Evolutionary conservation across 2,329 filamentous ascomycete genomes (phyloP).

Genomic region (Didymosphaeria variabile): DNA sequence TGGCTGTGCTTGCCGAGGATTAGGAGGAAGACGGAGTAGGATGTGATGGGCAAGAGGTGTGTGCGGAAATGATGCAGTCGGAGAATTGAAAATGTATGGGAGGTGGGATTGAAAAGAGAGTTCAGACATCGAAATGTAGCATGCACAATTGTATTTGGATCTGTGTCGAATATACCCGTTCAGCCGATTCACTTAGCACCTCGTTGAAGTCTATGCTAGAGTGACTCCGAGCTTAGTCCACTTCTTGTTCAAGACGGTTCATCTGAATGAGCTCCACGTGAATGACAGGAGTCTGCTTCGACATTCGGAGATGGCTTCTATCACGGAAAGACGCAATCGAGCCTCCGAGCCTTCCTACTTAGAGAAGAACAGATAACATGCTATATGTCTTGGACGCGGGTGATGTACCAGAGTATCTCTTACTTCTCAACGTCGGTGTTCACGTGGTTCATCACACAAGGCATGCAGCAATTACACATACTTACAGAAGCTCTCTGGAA

Average conservation of each 20-base stretch:
- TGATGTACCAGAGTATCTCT: no score
- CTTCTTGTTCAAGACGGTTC: not conserved
- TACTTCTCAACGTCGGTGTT: no score
- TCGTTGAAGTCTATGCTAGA: not conserved
- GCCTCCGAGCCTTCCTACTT: no score
- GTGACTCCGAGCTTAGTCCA: not conserved
- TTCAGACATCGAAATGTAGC: not conserved
- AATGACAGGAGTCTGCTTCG: no score
- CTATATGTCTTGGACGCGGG: no score
- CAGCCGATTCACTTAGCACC: not conserved
- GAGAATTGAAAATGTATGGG: not conserved
- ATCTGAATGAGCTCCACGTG: no score
- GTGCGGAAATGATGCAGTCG: not conserved
- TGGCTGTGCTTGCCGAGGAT: slow-evolving; percentile 62
- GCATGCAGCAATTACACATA: no score
- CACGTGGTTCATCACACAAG: no score
- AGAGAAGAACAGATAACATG: no score
- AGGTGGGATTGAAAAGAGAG: not conserved
- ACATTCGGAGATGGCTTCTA: no score
- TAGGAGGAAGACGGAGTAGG: slow-evolving; percentile 52
- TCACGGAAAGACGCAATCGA: no score
- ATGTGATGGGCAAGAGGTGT: not conserved
- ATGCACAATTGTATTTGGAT: not conserved
- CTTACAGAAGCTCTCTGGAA: no score
- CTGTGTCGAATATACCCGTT: not conserved